These are phyloP conservation scores for Cynanchum wilfordii DNA, from an alignment of 257 asterid species.

Conservation along the genomic window DNA sequence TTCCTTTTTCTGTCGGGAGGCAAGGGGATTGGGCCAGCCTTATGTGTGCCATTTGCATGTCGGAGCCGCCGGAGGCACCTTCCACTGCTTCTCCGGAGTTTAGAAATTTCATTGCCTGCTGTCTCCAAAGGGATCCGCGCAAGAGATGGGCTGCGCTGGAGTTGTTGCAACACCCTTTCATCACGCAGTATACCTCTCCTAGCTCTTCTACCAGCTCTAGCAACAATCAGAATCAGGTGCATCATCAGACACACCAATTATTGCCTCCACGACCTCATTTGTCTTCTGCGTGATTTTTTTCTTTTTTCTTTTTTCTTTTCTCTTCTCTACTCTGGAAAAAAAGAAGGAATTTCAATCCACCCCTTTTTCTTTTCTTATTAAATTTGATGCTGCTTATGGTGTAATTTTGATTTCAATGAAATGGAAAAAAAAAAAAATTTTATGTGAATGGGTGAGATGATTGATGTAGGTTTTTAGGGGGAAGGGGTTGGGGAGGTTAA, in stretches of 20 bases:
- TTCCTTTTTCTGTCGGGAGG: slow-evolving; percentile 68
- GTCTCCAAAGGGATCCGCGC: slow-evolving; percentile 44
- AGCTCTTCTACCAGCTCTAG: slow-evolving; percentile 4
- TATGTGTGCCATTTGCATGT: slow-evolving; percentile 86
- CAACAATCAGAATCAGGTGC: slow-evolving; percentile 28
- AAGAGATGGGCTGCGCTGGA: slow-evolving; percentile 33
- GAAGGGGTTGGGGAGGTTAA: not conserved
- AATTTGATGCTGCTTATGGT: slow-evolving; percentile 15
- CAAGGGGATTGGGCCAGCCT: slow-evolving; percentile 93
- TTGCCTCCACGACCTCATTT: slow-evolving; percentile 65
- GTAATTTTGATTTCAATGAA: slow-evolving; percentile 19
- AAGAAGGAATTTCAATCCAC: not conserved
- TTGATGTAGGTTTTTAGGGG: slow-evolving; percentile 11
- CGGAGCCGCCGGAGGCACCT: slow-evolving; percentile 87
- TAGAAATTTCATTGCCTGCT: slow-evolving; percentile 35
- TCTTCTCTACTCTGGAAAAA: not conserved
- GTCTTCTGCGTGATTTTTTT: slow-evolving; percentile 41
- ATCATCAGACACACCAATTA: slow-evolving; percentile 51
- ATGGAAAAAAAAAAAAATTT: slow-evolving; percentile 12
- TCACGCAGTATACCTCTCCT: slow-evolving; percentile 22
- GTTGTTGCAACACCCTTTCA: slow-evolving; percentile 40
- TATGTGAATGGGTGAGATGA: slow-evolving; percentile 9
- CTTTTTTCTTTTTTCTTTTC: no score
- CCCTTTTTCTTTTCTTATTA: not conserved
- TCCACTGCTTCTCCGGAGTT: slow-evolving; percentile 63